These are phyloP conservation scores for Monosporascus sp. DNA, from an alignment of 2,329 filamentous ascomycete species.

Conservation along the genomic window DNA sequence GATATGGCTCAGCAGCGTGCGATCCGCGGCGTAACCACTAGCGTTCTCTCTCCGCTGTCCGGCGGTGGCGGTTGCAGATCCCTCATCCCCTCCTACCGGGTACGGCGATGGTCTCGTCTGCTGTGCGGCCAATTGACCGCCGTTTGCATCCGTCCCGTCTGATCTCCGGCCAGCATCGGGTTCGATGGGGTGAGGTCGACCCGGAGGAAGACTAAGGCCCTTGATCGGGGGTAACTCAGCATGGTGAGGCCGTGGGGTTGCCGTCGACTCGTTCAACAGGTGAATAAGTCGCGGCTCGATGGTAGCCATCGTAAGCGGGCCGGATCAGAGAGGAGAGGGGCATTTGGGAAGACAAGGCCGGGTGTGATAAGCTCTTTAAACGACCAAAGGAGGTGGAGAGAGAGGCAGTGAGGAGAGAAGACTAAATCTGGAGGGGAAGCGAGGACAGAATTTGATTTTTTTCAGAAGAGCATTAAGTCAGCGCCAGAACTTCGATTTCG, in stretches of 20 bases:
- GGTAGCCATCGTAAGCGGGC: slow-evolving; percentile 50
- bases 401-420: slow-evolving; percentile 4
- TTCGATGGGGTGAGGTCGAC: slow-evolving; percentile 42
- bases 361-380: neutral
- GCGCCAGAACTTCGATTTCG: neutral
- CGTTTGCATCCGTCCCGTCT: slow-evolving; percentile 28
- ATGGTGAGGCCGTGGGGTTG: slow-evolving; percentile 40
- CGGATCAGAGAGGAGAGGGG: slow-evolving; percentile 23
- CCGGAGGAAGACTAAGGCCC: slow-evolving; percentile 37
- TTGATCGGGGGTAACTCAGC: slow-evolving; percentile 52
- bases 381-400: slow-evolving; percentile 1
- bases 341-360: slow-evolving; percentile 30
- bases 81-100: slow-evolving; percentile 21
- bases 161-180: slow-evolving; percentile 38
- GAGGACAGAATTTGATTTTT: neutral
- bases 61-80: slow-evolving; percentile 6
- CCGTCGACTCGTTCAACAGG: slow-evolving; percentile 53
- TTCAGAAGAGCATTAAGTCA: neutral
- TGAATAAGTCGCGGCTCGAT: slow-evolving; percentile 64
- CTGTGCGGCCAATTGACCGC: slow-evolving; percentile 20
- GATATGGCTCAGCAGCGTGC: slow-evolving; percentile 24
- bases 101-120: slow-evolving; percentile 23
- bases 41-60: slow-evolving; percentile 15
- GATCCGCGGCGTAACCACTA: slow-evolving; percentile 16
- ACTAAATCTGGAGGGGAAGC: slow-evolving; percentile 4